A percentile compares a stretch with the other conserved stretches of the same genome.
phyloP scores from a whole-genome alignment of 176 grass and related monocot genomes.

The Aegilops longissima region DNA sequence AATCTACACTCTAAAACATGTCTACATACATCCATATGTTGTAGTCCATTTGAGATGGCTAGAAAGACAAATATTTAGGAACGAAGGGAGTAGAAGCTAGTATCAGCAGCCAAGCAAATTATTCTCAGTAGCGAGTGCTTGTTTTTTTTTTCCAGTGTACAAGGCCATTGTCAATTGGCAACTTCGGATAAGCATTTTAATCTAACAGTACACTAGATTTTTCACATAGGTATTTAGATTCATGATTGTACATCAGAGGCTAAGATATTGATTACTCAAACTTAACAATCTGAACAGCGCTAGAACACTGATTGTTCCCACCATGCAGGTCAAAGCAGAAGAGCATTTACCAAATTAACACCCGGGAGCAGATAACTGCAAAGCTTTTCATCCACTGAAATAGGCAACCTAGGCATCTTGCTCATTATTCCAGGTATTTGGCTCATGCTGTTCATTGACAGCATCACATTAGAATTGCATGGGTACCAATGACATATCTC shows the following conservation, averaged over 20 bases:
- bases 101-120: neutral
- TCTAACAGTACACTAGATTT: neutral
- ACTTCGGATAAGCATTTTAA: neutral
- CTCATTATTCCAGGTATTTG: constrained; percentile 89
- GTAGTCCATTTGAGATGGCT: too few relatives aligned
- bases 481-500: neutral
- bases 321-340: neutral
- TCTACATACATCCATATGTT: too few relatives aligned
- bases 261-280: constrained; percentile 4
- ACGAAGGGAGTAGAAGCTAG: neutral
- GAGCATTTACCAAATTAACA: constrained; percentile 55
- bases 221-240: neutral
- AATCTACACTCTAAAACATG: too few relatives aligned
- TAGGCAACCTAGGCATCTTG: constrained; percentile 76
- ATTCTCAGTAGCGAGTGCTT: neutral
- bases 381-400: constrained; percentile 69
- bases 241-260: neutral
- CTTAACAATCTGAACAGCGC: neutral
- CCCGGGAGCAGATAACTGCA: constrained; percentile 45
- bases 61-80: too few relatives aligned
- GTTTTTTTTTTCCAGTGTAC: neutral
- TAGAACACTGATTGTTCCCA: neutral
- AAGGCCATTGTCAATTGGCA: neutral
- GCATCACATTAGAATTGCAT: constrained; percentile 28
- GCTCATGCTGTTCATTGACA: constrained; percentile 66